Evolutionary conservation across 2,329 filamentous ascomycete species (phyloP), one percentile per base, ranked within the genome.

Genomic region (Hirsutella thompsonii): DNA sequence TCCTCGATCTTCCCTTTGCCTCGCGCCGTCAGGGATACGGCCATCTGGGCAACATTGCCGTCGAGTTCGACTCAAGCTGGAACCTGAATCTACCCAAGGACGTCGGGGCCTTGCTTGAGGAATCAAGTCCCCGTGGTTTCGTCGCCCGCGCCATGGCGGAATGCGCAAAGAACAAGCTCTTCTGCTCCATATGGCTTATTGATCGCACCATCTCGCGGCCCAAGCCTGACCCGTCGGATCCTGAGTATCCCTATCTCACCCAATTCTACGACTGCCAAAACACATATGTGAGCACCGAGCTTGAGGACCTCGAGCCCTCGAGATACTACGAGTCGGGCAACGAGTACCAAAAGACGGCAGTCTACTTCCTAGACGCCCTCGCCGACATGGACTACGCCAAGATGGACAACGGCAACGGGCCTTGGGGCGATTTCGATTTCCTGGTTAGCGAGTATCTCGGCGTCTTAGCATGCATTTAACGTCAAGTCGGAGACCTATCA

Each of bases 41-140:
- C 21, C 32, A 40, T 8, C 20, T 40, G 16, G 28, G 33, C n/a
- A 32, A 40, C 33, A 16, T 40, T 4, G 38, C 32, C 20, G 33
- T 40, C 32, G 38, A 36, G n/a, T 28, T 28, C 23, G 38, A 40
- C 32, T 4, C 32, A 16, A 40, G 38, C 38, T 40, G 38, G 38
- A 40, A 40, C n/a, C 16, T 20, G n/a, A 21, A 30, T 23, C 9
- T 40, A 16, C 38, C 38, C 32, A 36, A 40, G 32, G 32, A 40
- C 29, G n/a, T 40, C 8, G 19, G 9, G 16, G 21, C 16, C 3
- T 21, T 40, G 32, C 38, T 40, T 4, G 20, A 36, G 33, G 38
- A 40, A 13, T 10, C 32, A 10, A 35, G 8, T 2, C n/a, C 38
- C 5, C 32, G 38, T 4, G 38, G 38, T 10, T 40, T 40, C 32